Conservation (phyloP, 306 rosid genomes). For the Cucurbita argyrosperma region DNA sequence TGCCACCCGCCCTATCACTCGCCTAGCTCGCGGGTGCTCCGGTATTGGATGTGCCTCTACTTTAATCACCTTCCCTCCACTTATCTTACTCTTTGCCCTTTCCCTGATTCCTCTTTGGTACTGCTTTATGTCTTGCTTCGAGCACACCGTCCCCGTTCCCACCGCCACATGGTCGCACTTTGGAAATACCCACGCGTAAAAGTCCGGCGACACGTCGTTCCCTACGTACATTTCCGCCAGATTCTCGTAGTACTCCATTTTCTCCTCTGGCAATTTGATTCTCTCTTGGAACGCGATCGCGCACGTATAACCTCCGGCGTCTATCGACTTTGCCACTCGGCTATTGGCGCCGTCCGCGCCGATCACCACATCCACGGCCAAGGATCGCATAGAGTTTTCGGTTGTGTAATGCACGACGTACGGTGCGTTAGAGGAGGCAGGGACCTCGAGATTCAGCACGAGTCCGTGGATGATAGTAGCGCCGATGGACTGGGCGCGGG, state of each 20-base stretch:
- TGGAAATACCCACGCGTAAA: constrained; percentile 89
- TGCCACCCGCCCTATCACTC: constrained; percentile 68
- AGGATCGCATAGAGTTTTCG: constrained; percentile 14
- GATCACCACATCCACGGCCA: constrained; percentile 71
- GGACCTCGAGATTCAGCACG: constrained; percentile 46
- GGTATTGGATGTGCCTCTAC: constrained; percentile 93
- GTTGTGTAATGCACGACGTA: constrained; percentile 45
- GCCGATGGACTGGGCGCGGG: constrained; percentile 54
- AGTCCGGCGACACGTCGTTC: constrained; percentile 80
- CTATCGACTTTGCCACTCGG: constrained; percentile 65
- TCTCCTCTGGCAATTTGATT: constrained; percentile 56
- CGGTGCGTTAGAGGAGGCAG: constrained; percentile 23
- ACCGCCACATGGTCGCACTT: constrained; percentile 96
- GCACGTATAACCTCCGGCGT: constrained; percentile 56
- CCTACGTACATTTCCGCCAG: constrained; percentile 85
- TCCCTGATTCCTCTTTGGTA: constrained; percentile 60
- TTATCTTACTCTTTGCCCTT: constrained; percentile 36
- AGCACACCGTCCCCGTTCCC: constrained; percentile 69
- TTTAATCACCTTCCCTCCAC: constrained; percentile 59
- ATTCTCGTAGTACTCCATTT: constrained; percentile 58
- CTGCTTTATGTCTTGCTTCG: constrained; percentile 42
- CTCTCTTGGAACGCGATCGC: constrained; percentile 89
- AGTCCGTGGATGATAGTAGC: constrained; percentile 48
- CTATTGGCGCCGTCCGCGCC: constrained; percentile 84
- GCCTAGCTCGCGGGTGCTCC: constrained; percentile 59